phyloP scores from a whole-genome alignment of 2,329 filamentous ascomycete genomes.

The Elsinoe ampelina region DNA sequence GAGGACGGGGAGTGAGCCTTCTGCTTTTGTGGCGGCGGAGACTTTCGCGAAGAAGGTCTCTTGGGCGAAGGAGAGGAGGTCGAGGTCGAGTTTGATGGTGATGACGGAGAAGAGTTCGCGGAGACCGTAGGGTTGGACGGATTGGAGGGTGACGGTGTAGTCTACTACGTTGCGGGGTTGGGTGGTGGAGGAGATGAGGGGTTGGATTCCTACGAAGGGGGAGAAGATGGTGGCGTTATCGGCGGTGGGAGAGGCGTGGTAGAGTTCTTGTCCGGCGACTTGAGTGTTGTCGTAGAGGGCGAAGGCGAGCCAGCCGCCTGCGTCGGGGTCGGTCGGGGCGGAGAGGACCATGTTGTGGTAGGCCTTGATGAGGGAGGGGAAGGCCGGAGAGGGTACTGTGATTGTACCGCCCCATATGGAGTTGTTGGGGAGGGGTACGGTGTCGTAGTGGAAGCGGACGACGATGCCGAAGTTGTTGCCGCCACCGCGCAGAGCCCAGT shows the following conservation, averaged over 20 bases:
- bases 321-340: neutral
- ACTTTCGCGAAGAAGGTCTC: conserved; percentile 5
- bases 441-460: conserved; percentile 15
- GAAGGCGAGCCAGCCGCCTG: conserved; percentile 2
- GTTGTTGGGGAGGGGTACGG: neutral
- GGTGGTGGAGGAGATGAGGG: neutral
- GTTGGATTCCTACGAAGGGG: neutral
- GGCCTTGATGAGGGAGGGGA: conserved; percentile 4
- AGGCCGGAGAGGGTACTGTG: neutral
- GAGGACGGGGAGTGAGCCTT: neutral
- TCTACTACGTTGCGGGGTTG: neutral
- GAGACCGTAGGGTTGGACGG: neutral
- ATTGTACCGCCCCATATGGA: conserved; percentile 1
- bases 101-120: conserved; percentile 5
- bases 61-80: neutral
- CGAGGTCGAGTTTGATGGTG: neutral
- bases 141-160: conserved; percentile 1
- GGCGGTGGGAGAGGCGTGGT: neutral
- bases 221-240: conserved; percentile 6
- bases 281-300: neutral
- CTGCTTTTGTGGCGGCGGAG: neutral
- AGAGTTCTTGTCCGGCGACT: neutral
- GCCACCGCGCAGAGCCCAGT: conserved; percentile 42
- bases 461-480: conserved; percentile 40
- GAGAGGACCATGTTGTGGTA: neutral